Conservation (phyloP, 108 stramenopile genomes). For the Conticribra weissflogii region DNA sequence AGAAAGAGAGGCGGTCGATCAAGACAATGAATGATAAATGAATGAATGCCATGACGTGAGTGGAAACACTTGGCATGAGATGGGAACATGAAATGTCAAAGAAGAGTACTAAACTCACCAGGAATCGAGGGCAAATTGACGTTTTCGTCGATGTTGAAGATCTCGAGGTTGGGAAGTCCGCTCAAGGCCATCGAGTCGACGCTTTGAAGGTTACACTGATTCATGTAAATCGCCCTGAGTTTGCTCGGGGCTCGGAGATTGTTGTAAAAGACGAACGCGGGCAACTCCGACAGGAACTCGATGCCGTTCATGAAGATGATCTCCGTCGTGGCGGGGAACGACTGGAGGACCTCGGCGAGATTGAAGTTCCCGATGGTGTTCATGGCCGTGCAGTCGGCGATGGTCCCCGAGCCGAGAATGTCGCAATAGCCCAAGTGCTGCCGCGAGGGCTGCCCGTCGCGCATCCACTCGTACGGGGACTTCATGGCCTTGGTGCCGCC, state of each 20-base stretch:
- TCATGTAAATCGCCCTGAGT: neutral
- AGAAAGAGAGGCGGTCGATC: too few species aligned
- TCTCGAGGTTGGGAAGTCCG: neutral
- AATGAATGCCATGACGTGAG: neutral
- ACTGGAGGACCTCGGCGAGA: neutral
- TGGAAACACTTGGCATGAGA: too few species aligned
- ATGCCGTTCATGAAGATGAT: neutral
- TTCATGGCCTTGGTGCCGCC: too few species aligned
- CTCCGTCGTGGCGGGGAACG: neutral
- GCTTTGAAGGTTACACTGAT: neutral
- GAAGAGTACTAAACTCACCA: too few species aligned
- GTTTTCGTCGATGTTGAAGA: neutral
- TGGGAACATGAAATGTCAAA: too few species aligned
- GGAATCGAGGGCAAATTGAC: neutral
- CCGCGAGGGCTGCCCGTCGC: neutral
- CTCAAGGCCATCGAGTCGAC: neutral
- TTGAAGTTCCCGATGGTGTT: neutral
- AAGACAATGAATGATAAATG: too few species aligned
- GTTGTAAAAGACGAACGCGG: neutral
- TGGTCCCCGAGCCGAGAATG: neutral
- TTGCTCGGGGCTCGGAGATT: neutral
- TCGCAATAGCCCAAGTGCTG: neutral
- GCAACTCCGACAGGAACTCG: neutral
- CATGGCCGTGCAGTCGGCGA: neutral
- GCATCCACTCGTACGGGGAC: neutral